A percentile compares a stretch with the other conserved stretches of the same genome.
Evolutionary conservation across 352 stramenopile genomes (phyloP).

Genomic region (Globisporangium recalcitrans): DNA sequence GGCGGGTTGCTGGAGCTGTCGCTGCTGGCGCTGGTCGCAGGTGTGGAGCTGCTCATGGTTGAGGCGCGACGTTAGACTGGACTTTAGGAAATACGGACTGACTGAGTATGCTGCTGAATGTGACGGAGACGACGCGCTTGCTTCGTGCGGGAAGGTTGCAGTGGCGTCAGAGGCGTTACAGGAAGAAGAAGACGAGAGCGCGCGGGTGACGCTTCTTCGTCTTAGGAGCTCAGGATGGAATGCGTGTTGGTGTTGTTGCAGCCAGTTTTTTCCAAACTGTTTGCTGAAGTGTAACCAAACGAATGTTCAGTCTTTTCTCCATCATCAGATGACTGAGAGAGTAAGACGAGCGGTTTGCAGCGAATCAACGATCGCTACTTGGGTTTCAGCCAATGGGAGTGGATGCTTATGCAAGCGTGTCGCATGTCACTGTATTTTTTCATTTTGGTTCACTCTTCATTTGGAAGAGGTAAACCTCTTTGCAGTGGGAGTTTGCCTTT

Average conservation of each 20-base stretch:
- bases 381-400: not conserved
- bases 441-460: not conserved
- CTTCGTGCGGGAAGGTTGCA: not conserved
- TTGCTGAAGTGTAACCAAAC: not conserved
- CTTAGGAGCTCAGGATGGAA: not conserved
- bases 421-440: not conserved
- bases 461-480: no score
- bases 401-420: not conserved
- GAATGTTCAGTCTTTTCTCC: not conserved
- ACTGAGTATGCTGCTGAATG: not conserved
- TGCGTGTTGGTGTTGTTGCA: not conserved
- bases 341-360: not conserved
- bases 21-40: not conserved
- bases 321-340: not conserved
- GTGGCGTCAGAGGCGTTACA: not conserved
- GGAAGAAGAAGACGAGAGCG: not conserved
- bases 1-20: not conserved
- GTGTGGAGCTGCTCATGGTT: not conserved
- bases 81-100: not conserved
- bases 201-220: no score
- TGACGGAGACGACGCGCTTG: not conserved
- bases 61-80: no score
- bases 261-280: not conserved
- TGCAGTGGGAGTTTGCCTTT: no score
- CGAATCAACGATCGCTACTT: not conserved